Evolutionary conservation across 371 early-diverging fungal genomes (phyloP).

Genomic region (Lichtheimia ramosa): DNA sequence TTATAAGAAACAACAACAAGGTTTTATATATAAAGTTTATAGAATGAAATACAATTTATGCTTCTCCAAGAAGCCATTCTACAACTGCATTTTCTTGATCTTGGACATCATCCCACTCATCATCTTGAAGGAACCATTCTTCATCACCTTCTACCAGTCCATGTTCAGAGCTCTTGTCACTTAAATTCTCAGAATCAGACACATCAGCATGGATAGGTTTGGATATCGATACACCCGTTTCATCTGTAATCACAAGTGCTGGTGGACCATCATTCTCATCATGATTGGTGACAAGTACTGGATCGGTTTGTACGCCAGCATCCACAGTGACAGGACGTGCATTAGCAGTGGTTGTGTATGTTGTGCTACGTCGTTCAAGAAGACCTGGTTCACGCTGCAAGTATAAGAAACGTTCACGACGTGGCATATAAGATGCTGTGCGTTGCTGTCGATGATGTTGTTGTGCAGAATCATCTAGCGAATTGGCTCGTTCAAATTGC

Average conservation of each 20-base stretch:
- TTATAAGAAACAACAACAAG: no score
- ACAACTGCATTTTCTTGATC: constrained; percentile 24
- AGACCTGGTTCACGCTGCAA: constrained; percentile 40
- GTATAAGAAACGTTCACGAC: constrained; percentile 40
- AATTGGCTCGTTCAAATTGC: constrained; percentile 43
- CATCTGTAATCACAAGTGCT: constrained; percentile 18
- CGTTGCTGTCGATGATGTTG: constrained; percentile 17
- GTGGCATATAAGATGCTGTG: constrained; percentile 30
- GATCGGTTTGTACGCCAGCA: constrained; percentile 19
- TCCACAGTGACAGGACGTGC: constrained; percentile 6
- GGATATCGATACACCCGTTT: constrained; percentile 4
- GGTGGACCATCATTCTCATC: constrained; percentile 1
- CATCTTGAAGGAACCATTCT: constrained; percentile 25
- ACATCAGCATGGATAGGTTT: constrained; percentile 7
- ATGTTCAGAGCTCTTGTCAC: constrained; percentile 10
- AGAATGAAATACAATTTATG: constrained; percentile 6
- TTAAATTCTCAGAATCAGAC: constrained; percentile 8
- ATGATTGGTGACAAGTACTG: not conserved
- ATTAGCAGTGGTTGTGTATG: constrained; percentile 8
- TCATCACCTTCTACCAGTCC: constrained; percentile 22
- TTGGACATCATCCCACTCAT: constrained; percentile 21
- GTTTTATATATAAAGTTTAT: no score
- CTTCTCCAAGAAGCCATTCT: constrained; percentile 23
- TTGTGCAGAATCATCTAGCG: constrained; percentile 34
- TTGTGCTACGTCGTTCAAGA: constrained; percentile 21